Base-by-base conservation (phyloP, 2,329 filamentous ascomycete genomes). In the Ophiostoma perfectum region DNA sequence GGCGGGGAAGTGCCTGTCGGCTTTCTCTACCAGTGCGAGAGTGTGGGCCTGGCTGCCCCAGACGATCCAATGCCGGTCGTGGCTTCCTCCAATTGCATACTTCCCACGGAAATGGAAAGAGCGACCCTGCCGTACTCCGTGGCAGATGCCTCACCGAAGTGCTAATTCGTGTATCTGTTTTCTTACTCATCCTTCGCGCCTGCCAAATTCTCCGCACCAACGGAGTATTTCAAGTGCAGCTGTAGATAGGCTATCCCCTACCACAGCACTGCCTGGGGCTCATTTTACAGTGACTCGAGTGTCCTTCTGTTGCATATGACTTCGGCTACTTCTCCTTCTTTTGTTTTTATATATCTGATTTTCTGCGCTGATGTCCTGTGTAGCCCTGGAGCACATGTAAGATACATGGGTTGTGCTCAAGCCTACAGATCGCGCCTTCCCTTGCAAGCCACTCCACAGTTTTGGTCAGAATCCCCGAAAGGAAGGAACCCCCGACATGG, bases 1-100 rank as follows among this genome's bases (percentile, higher is more conserved):
- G 62, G 66, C 67, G 67, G 67, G 64, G 67, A 66, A 64, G 38
- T 27, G 63, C n/a, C 64, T 38, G n/a, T 38, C 18, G 49, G n/a
- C 49, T 55, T 27, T 55, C n/a, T 55, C 49, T 38, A 12, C 27
- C 14, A 58, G 67, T 62, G 58, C 16, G 11, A 41, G 49, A 55
- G 49, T 55, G 49, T 55, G 49, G 49, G 49, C n/a, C 14, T n/a
- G 14, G n/a, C 36, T 49, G 27, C 47, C 65, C 68, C 68, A 58
- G 49, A 58, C n/a, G 65, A 66, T 55, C 39, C 49, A 38, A 42
- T 58, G 42, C 45, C 64, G 64, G 55, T 45, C 64, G 66, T 49
- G 58, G 44, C 68, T 70, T 70, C 68, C 68, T 70, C 68, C 68
- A 70, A 70, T 70, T 70, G 66, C 41, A 66, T 39, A 47, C 45